These are phyloP conservation scores for Yarrowia sp. DNA, from an alignment of 805 yeast genomes.

Conservation along the genomic window DNA sequence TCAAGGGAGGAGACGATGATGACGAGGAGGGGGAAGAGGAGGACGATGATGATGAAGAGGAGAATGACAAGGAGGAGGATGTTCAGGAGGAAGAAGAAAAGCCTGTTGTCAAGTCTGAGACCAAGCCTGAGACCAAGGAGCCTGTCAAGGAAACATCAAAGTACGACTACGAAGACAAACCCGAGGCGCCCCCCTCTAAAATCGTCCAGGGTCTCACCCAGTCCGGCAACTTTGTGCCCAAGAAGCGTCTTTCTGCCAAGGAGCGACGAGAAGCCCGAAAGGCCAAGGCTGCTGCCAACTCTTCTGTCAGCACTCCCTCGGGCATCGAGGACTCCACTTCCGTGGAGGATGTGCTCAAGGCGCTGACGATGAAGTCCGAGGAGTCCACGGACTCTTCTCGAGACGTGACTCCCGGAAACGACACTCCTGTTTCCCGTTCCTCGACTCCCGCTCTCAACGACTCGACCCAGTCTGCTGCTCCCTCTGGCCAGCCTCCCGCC, in stretches of 20 bases:
- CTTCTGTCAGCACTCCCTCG: slow-evolving; percentile 10
- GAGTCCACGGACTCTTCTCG: slow-evolving; percentile 1
- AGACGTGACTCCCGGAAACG: not conserved
- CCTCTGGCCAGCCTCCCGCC: not conserved
- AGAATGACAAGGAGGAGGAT: slow-evolving; percentile 10
- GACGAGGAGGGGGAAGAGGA: slow-evolving; percentile 24
- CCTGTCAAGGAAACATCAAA: not conserved
- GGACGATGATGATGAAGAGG: slow-evolving; percentile 4
- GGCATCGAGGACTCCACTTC: slow-evolving; percentile 29
- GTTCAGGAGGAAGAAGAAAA: slow-evolving; percentile 22
- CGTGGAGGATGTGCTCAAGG: slow-evolving; percentile 34
- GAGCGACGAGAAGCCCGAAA: slow-evolving; percentile 30
- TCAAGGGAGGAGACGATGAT: slow-evolving; percentile 29
- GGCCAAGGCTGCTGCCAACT: slow-evolving; percentile 12
- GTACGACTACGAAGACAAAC: slow-evolving; percentile 26
- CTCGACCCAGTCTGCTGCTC: not conserved
- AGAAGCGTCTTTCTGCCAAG: slow-evolving; percentile 30
- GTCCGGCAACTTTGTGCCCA: not conserved
- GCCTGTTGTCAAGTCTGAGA: not conserved
- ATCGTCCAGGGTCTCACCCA: slow-evolving; percentile 14
- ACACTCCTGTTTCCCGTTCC: not conserved
- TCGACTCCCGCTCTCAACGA: slow-evolving; percentile 3
- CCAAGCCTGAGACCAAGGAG: not conserved
- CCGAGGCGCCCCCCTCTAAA: slow-evolving; percentile 30
- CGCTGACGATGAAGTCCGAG: slow-evolving; percentile 32